A percentile compares a stretch with the other conserved stretches of the same genome.
Conservation (phyloP, 2,329 filamentous ascomycete genomes). For the Exutisphaerella laricina region DNA sequence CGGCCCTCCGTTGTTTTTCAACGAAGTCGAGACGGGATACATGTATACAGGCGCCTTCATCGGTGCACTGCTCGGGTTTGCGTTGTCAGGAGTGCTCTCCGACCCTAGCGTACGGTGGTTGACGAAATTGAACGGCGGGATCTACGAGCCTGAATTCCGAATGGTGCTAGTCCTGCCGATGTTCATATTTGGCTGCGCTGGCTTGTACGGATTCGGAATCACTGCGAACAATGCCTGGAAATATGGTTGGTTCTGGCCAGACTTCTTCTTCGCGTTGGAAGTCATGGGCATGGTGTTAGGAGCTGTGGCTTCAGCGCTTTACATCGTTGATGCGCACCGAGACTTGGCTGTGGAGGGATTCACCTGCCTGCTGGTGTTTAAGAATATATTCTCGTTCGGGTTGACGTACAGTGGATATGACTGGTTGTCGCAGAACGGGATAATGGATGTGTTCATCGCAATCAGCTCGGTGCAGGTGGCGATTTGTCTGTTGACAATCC, state of each 20-base stretch:
- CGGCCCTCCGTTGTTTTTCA: slow-evolving; percentile 73
- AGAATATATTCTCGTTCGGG: slow-evolving; percentile 86
- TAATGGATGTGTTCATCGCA: slow-evolving; percentile 63
- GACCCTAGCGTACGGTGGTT: slow-evolving; percentile 67
- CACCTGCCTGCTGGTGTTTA: slow-evolving; percentile 85
- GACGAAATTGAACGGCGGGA: slow-evolving; percentile 68
- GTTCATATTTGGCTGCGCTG: slow-evolving; percentile 68
- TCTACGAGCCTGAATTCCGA: slow-evolving; percentile 89
- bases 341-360: slow-evolving; percentile 82
- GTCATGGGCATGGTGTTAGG: slow-evolving; percentile 90
- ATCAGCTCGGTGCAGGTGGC: slow-evolving; percentile 72
- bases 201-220: slow-evolving; percentile 78
- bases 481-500: slow-evolving; percentile 68
- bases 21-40: slow-evolving; percentile 76
- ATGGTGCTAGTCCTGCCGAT: slow-evolving; percentile 78
- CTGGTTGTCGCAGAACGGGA: slow-evolving; percentile 63
- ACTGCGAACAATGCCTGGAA: slow-evolving; percentile 54
- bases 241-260: slow-evolving; percentile 68
- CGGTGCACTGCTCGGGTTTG: slow-evolving; percentile 72
- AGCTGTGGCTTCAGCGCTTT: slow-evolving; percentile 76
- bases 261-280: slow-evolving; percentile 77
- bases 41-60: slow-evolving; percentile 81
- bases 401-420: slow-evolving; percentile 79
- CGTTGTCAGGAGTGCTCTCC: slow-evolving; percentile 65
- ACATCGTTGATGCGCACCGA: slow-evolving; percentile 88